A percentile compares a stretch with the other conserved stretches of the same genome.
Evolutionary conservation across 73 alveolate genomes (phyloP).

Genomic region (Blepharisma stoltei): DNA sequence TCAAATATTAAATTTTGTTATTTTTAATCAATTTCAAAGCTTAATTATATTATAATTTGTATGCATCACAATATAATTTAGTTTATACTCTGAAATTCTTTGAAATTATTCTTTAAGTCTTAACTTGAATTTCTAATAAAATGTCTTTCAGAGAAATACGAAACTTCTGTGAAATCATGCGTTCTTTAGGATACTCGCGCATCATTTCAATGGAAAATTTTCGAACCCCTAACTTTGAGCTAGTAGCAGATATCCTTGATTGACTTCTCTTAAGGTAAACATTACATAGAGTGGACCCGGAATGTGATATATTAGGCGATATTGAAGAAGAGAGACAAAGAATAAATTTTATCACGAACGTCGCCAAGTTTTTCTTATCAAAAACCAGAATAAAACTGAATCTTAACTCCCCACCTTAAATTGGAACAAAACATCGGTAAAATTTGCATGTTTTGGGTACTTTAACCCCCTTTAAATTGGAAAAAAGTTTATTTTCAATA

Average conservation of each 20-base stretch:
- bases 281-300: slow-evolving; percentile 65
- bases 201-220: slow-evolving; percentile 94
- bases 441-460: too few species aligned
- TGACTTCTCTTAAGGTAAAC: slow-evolving; percentile 90
- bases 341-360: slow-evolving; percentile 88
- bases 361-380: slow-evolving; percentile 78
- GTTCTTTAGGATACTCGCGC: slow-evolving; percentile 95
- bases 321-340: slow-evolving; percentile 96
- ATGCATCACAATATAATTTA: too few species aligned
- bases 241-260: slow-evolving; percentile 93
- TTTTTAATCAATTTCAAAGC: too few species aligned
- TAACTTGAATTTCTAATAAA: neutral
- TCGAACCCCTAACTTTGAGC: slow-evolving; percentile 94
- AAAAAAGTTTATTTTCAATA: too few species aligned
- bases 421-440: too few species aligned
- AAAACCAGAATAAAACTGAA: slow-evolving; percentile 93
- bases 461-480: too few species aligned
- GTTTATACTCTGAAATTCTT: too few species aligned
- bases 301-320: slow-evolving; percentile 90
- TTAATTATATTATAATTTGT: too few species aligned
- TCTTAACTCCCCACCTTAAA: too few species aligned
- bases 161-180: slow-evolving; percentile 98
- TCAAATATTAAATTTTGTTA: too few species aligned
- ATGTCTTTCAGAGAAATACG: slow-evolving; percentile 98
- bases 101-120: too few species aligned